phyloP scores from a whole-genome alignment of 2,329 filamentous ascomycete species.

The Mycosphaerelloides madeirae region DNA sequence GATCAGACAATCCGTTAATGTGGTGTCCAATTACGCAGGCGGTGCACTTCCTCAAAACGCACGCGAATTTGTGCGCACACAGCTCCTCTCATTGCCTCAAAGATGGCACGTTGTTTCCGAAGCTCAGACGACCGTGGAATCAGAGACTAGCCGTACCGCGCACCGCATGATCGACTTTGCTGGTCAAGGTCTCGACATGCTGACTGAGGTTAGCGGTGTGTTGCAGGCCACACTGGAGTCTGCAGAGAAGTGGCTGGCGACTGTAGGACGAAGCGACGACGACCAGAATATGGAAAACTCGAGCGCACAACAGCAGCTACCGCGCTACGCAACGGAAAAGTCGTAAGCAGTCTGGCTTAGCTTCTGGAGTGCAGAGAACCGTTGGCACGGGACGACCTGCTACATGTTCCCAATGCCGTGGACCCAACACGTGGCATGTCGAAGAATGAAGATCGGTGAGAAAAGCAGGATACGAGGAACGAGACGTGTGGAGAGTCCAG shows the following conservation, averaged over 20 bases:
- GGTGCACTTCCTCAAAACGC: slow-evolving; percentile 88
- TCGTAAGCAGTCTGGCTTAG: slow-evolving; percentile 3
- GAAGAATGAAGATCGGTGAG: too few relatives aligned
- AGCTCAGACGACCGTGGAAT: slow-evolving; percentile 26
- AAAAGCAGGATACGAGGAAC: too few relatives aligned
- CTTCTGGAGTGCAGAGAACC: too few relatives aligned
- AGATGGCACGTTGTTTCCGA: slow-evolving; percentile 68
- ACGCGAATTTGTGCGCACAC: slow-evolving; percentile 71
- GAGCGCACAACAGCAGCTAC: too few relatives aligned
- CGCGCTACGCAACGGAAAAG: slow-evolving; percentile 5
- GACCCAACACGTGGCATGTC: too few relatives aligned
- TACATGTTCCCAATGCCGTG: too few relatives aligned
- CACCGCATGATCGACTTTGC: slow-evolving; percentile 80
- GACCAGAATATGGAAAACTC: slow-evolving; percentile 10
- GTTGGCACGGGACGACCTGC: too few relatives aligned
- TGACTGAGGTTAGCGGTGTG: slow-evolving; percentile 81
- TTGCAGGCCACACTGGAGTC: slow-evolving; percentile 84
- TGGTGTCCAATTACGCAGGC: slow-evolving; percentile 86
- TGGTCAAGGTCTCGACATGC: slow-evolving; percentile 88
- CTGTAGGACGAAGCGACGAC: slow-evolving; percentile 22
- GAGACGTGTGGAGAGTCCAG: too few relatives aligned
- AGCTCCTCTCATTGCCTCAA: slow-evolving; percentile 78
- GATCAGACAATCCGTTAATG: slow-evolving; percentile 73
- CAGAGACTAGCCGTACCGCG: slow-evolving; percentile 53
- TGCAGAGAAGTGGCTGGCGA: slow-evolving; percentile 85